Evolutionary conservation across 129 eudicot genomes (phyloP).

Genomic region (Arctium lappa): DNA sequence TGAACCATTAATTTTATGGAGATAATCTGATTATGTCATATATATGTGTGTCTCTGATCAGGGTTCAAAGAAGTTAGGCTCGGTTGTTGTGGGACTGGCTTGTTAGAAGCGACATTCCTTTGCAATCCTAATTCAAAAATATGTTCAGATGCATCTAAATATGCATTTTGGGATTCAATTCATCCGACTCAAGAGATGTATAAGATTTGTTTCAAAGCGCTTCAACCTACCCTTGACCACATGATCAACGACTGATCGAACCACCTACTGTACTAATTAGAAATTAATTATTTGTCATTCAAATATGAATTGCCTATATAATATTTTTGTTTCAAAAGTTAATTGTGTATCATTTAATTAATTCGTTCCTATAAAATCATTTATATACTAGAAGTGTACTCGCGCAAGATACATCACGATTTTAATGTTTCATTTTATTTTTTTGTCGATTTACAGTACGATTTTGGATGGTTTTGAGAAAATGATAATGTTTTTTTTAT

Average conservation of each 20-base stretch:
- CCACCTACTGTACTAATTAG: not conserved
- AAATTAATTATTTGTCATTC: not conserved
- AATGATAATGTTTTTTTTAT: too few species aligned
- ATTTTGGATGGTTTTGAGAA: too few species aligned
- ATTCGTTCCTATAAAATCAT: not conserved
- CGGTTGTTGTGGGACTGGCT: slow-evolving; percentile 85
- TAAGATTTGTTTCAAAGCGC: slow-evolving; percentile 27
- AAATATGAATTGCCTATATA: not conserved
- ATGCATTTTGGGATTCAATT: slow-evolving; percentile 54
- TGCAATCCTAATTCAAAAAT: slow-evolving; percentile 49
- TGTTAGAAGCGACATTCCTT: slow-evolving; percentile 43
- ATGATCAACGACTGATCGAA: slow-evolving; percentile 21
- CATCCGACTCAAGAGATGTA: slow-evolving; percentile 54
- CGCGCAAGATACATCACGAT: too few species aligned
- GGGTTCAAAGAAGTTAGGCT: slow-evolving; percentile 41
- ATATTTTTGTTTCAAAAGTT: not conserved
- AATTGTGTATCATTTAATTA: not conserved
- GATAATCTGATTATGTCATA: slow-evolving; percentile 1
- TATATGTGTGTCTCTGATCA: slow-evolving; percentile 17
- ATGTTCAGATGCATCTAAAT: slow-evolving; percentile 53
- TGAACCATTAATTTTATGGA: not conserved
- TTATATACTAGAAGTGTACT: too few species aligned
- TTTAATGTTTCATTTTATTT: too few species aligned
- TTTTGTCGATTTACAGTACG: too few species aligned
- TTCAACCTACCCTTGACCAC: slow-evolving; percentile 31